Evolutionary conservation across 768 basidiomycete genomes (phyloP).

Genomic region (Plicaturopsis crispa): DNA sequence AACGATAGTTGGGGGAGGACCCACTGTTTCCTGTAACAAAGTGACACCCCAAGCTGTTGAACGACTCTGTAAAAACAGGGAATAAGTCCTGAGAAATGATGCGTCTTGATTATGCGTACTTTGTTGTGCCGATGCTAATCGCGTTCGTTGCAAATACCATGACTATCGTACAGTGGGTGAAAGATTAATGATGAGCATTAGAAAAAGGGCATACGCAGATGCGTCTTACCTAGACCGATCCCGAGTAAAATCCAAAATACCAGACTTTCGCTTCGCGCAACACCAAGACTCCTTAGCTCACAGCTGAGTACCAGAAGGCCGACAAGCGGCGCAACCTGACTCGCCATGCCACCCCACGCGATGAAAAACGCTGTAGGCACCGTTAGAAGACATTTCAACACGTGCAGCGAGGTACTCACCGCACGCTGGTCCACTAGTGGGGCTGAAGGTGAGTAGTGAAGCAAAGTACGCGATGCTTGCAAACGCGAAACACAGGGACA

Average conservation of each 20-base stretch:
- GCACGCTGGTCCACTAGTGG: constrained; percentile 12
- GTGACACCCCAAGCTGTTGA: constrained; percentile 12
- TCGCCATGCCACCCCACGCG: constrained; percentile 36
- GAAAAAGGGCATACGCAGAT: background rate
- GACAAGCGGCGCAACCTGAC: constrained; percentile 28
- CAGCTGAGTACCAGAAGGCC: constrained; percentile 28
- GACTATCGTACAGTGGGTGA: constrained; percentile 13
- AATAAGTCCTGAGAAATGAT: background rate
- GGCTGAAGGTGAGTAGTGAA: constrained; percentile 14
- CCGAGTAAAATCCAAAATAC: constrained; percentile 22
- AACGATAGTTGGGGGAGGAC: constrained; percentile 1
- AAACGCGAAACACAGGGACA: constrained; percentile 22
- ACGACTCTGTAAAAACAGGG: constrained; percentile 12
- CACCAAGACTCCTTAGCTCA: constrained; percentile 23
- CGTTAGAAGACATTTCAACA: background rate
- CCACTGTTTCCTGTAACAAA: constrained; percentile 26
- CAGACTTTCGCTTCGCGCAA: constrained; percentile 23
- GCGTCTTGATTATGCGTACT: constrained; percentile 15
- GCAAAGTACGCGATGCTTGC: constrained; percentile 22
- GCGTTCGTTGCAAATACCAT: constrained; percentile 34
- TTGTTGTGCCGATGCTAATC: constrained; percentile 25
- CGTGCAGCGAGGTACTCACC: constrained; percentile 12
- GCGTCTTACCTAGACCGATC: constrained; percentile 25
- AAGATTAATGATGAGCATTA: background rate
- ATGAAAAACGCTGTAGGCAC: constrained; percentile 30